Percentiles rank a stretch among this genome's conserved stretches.
Evolutionary conservation across 2,329 filamentous ascomycete genomes (phyloP).

Genomic region (Beauveria sp.): DNA sequence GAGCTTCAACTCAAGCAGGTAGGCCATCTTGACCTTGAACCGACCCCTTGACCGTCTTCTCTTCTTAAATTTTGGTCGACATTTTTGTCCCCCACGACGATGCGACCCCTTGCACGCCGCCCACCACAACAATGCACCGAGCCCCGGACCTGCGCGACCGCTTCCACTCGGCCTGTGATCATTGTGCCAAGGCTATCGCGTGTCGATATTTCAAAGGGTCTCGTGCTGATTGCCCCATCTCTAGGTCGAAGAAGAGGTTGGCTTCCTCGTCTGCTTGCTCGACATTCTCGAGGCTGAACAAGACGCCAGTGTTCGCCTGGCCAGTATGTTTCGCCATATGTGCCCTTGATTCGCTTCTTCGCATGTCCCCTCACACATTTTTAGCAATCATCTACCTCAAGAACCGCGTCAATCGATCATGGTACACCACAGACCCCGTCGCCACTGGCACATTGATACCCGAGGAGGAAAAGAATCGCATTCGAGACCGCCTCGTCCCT

Average conservation of each 20-base stretch:
- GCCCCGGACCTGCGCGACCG: neutral
- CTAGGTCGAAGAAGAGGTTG: constrained; percentile 82
- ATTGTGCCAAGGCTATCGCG: neutral
- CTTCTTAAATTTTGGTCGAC: neutral
- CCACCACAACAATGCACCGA: neutral
- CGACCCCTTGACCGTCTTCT: constrained; percentile 9
- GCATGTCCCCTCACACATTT: constrained; percentile 12
- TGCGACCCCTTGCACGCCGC: neutral
- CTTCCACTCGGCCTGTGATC: neutral
- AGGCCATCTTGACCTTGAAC: constrained; percentile 24
- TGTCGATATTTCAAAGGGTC: neutral
- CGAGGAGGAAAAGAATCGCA: constrained; percentile 81
- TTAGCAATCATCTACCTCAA: constrained; percentile 95
- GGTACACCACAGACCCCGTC: constrained; percentile 71
- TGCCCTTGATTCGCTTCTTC: neutral
- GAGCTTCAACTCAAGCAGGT: constrained; percentile 79
- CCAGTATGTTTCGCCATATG: constrained; percentile 55
- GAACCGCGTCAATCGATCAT: constrained; percentile 90
- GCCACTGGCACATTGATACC: constrained; percentile 67
- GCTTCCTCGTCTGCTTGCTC: constrained; percentile 84
- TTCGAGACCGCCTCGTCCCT: constrained; percentile 82
- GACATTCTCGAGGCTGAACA: constrained; percentile 87
- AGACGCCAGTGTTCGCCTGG: constrained; percentile 75
- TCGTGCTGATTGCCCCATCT: neutral
- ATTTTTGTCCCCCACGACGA: constrained; percentile 10